A percentile compares a stretch with the other conserved stretches of the same genome.
Evolutionary conservation across 176 grass and related monocot species (phyloP).

Genomic region (Carex myosuroides): DNA sequence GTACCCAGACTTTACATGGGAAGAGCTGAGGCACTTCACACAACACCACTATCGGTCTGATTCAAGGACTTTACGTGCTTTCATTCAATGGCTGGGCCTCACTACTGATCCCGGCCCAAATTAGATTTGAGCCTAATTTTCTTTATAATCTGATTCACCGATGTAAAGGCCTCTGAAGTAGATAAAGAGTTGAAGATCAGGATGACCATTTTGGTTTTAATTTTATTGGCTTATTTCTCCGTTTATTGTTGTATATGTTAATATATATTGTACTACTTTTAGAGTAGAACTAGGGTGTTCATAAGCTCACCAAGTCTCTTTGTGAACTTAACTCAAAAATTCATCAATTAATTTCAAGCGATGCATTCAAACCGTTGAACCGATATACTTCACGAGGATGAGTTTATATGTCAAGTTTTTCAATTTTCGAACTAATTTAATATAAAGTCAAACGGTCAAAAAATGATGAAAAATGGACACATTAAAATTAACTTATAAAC

Average conservation of each 20-base stretch:
- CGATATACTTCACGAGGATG: too few species aligned
- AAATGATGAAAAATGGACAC: too few species aligned
- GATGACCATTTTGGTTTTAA: not conserved
- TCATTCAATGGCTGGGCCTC: slow-evolving; percentile 42
- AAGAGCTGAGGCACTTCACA: slow-evolving; percentile 75
- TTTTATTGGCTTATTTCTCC: not conserved
- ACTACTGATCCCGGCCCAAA: not conserved
- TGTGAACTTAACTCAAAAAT: too few species aligned
- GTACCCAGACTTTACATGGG: slow-evolving; percentile 96
- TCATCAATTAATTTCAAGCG: too few species aligned
- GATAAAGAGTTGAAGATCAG: not conserved
- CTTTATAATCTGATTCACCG: not conserved
- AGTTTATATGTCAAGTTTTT: too few species aligned
- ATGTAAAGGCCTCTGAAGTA: not conserved
- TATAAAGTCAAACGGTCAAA: too few species aligned
- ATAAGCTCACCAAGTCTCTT: too few species aligned
- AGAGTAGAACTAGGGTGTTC: too few species aligned
- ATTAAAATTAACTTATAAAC: too few species aligned
- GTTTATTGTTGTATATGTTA: not conserved
- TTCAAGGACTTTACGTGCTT: slow-evolving; percentile 59
- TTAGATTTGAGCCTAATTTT: not conserved
- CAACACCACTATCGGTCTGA: slow-evolving; percentile 83
- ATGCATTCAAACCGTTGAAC: too few species aligned
- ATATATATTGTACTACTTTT: not conserved
- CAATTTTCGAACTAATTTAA: too few species aligned